Evolutionary conservation across 2,329 filamentous ascomycete species (phyloP), one percentile per base, ranked within the genome.

Genomic region (Coniochaeta pulveracea): DNA sequence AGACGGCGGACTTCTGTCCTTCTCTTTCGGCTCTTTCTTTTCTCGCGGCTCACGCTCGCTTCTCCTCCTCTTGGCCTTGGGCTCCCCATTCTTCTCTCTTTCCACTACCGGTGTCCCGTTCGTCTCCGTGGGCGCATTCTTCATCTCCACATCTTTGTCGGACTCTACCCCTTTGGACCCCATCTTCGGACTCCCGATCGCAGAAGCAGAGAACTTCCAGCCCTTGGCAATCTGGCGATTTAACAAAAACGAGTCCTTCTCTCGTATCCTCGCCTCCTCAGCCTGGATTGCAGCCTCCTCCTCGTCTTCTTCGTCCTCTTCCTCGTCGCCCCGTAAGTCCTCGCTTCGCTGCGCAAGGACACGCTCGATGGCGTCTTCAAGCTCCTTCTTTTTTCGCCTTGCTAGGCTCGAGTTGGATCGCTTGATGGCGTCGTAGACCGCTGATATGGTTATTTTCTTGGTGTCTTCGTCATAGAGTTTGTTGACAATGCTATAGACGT

Each of bases 351-450:
- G 74, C 6, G 78, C 72, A 11, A 95, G 60, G 0, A 88, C 85
- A 6, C 85, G 69, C 40, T 93, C 85, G 41, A 96, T 85, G 22
- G 82, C 80, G 41, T 91, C 83, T 52, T 94, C 84, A 2, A 96
- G 60, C 0, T 80, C 65, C 39, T 77, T 79, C 55, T 91, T 93
- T 24, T 85, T 85, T 43, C 82, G 76, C 15, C 91, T 69, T 41
- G 83, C 85, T 15, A 96, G 58, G 44, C 81, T 86, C 0, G 86
- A 93, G 52, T 95, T 95, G 10, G 86, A 94, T 33, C 66, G 62
- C 45, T 86, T 84, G 40, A 96, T 85, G 37, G 72, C 74, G 24
- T 86, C 79, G 51, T 91, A 94, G 2, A 93, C 70, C 3, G 62
- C 57, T 3, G 67, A 56, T 4, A 80, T 62, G 2, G 72, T 76